Evolutionary conservation across 2,329 filamentous ascomycete genomes (phyloP), one percentile per base, ranked within the genome.

Genomic region (Diaporthe humulicola): DNA sequence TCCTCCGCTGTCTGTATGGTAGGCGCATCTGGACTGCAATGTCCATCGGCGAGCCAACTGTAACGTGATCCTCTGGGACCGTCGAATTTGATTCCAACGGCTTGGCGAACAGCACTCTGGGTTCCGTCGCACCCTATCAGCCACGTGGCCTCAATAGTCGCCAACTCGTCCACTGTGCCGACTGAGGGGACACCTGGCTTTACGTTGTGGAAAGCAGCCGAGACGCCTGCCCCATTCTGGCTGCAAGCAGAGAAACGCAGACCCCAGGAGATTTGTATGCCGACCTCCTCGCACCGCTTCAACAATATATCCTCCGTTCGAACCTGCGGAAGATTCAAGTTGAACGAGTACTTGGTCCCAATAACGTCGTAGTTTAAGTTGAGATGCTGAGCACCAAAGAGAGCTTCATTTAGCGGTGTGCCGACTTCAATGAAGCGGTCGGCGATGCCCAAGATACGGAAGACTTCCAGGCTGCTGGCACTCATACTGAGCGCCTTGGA

Each of bases 121-220:
- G 83, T 85, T 15, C 85, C 85, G 74, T 87, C 85, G 71, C 85
- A 86, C 19, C 85, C 85, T 2, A 86, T 81, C 8, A 86, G 81
- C 81, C 85, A 86, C 33, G 80, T 79, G 7, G 76, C 79, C 8
- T 73, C 70, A 38, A 83, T 82, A 0, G 54, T 73, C 40, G 78
- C 64, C 8, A 9, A 6, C 3, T 33, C 38, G 5, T 45, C 56
- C 22, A 19, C 22, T 15, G 22, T 28, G 19, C 3, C 17, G 30
- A 3, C 6, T 22, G 28, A 30, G 19, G 30, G 17, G 6, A 14
- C 33, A 25, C 38, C 66, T 17, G n/a, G 4, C 22, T 17, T 67
- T 30, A 52, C 2, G 6, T 22, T 9, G 19, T 48, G 25, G 12
- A 75, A 70, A 0, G 42, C n/a, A 3, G 73, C 69, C n/a, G 22